Conservation (phyloP, 2,329 filamentous ascomycete genomes). For the Microdochium paspali region DNA sequence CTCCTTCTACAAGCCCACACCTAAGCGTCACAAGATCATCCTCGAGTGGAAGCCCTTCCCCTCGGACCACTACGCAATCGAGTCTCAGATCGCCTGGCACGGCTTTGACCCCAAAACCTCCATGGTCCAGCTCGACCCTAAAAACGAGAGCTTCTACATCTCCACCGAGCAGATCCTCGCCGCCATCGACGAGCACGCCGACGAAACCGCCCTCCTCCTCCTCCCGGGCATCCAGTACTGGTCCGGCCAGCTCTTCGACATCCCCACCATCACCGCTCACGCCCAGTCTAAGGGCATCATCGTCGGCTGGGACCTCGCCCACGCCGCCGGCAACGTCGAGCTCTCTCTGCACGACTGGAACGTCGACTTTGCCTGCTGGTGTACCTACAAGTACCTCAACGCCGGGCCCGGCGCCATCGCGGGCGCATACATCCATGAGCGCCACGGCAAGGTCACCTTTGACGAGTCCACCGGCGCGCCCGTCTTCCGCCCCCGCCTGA, state of each 20-base stretch:
- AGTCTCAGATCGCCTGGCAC: constrained; percentile 70
- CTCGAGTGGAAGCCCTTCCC: constrained; percentile 88
- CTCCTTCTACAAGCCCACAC: constrained; percentile 68
- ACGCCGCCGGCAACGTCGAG: constrained; percentile 77
- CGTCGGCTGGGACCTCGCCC: constrained; percentile 83
- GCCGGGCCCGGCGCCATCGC: constrained; percentile 74
- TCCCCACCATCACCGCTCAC: constrained; percentile 66
- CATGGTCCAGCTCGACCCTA: constrained; percentile 62
- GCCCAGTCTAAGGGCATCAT: constrained; percentile 62
- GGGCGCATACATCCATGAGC: constrained; percentile 71
- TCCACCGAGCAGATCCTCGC: constrained; percentile 62
- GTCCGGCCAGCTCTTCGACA: constrained; percentile 82
- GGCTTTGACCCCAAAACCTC: constrained; percentile 54
- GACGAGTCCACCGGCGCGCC: constrained; percentile 30
- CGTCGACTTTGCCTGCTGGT: constrained; percentile 89
- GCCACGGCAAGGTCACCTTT: constrained; percentile 51
- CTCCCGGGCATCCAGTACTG: constrained; percentile 89
- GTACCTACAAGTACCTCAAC: constrained; percentile 92
- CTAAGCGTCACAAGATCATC: constrained; percentile 64
- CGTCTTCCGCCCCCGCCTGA: constrained; percentile 55
- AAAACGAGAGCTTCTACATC: constrained; percentile 51
- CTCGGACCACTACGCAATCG: constrained; percentile 79
- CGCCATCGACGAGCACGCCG: constrained; percentile 65
- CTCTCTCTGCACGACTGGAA: constrained; percentile 77
- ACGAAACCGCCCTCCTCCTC: constrained; percentile 64